Percentiles rank a stretch among this genome's conserved stretches.
Evolutionary conservation across 306 rosid species (phyloP).

Genomic region (Carpinus viminea): DNA sequence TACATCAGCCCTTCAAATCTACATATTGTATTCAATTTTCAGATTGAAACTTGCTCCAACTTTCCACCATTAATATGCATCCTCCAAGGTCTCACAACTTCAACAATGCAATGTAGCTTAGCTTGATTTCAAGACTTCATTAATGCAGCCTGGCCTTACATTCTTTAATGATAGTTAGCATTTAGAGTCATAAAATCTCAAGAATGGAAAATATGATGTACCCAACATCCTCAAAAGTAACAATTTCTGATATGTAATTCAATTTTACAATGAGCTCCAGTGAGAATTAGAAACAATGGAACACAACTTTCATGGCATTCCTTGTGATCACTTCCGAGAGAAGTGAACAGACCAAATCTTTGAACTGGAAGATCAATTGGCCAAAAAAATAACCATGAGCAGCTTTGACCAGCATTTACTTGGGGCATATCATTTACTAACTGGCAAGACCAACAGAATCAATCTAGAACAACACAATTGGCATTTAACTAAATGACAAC

Average conservation of each 20-base stretch:
- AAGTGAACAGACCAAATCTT: background rate
- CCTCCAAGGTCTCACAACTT: background rate
- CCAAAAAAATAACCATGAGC: background rate
- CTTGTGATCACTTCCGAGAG: background rate
- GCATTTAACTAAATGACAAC: background rate
- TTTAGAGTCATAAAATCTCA: background rate
- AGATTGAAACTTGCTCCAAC: background rate
- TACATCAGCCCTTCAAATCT: background rate
- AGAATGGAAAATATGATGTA: background rate
- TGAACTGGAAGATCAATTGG: background rate
- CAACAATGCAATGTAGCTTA: background rate
- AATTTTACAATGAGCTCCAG: background rate
- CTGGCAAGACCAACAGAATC: background rate
- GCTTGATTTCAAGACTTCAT: background rate
- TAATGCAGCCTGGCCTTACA: background rate
- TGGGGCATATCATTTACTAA: background rate
- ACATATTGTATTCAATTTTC: background rate
- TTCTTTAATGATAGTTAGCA: too few relatives aligned
- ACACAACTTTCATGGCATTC: background rate
- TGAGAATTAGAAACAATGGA: background rate
- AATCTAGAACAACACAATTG: background rate
- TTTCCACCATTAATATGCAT: background rate
- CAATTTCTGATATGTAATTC: background rate
- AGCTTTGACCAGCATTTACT: background rate
- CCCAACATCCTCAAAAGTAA: constrained; percentile 1